These are phyloP conservation scores for Phytophthora kernoviae DNA, from an alignment of 352 stramenopile species.

Conservation along the genomic window DNA sequence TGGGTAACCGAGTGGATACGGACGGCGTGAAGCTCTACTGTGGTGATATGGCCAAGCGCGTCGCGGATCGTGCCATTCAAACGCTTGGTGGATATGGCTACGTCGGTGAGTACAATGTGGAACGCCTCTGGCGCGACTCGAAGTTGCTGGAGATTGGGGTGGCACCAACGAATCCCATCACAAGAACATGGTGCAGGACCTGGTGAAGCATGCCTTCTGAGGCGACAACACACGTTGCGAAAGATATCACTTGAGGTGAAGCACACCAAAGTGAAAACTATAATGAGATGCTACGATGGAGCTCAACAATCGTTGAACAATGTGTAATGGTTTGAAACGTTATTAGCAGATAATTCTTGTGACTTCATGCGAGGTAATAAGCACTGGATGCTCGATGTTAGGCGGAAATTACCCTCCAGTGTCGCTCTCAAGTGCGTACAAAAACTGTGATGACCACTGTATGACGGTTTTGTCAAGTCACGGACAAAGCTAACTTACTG, in stretches of 20 bases:
- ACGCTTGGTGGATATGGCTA: constrained; percentile 99
- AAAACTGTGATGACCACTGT: no score
- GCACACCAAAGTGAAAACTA: not conserved
- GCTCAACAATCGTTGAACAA: no score
- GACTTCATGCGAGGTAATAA: no score
- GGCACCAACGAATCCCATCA: constrained; percentile 99
- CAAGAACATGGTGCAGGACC: constrained; percentile 97
- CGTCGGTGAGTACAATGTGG: constrained; percentile 98
- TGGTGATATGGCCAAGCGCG: constrained; percentile 96
- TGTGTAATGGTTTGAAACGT: no score
- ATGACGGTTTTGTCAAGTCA: no score
- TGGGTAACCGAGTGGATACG: constrained; percentile 97
- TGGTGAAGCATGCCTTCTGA: constrained; percentile 44
- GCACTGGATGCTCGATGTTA: no score
- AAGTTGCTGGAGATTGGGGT: constrained; percentile 99
- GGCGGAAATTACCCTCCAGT: no score
- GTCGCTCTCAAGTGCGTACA: no score
- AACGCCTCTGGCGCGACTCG: constrained; percentile 98
- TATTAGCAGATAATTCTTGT: no score
- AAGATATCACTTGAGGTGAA: not conserved
- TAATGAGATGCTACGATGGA: not conserved
- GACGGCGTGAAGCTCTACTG: constrained; percentile 99
- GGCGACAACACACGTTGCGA: not conserved
- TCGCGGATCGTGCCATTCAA: constrained; percentile 98
- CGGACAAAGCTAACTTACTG: no score